These are phyloP conservation scores for Penicillium canescens DNA, from an alignment of 495 filamentous ascomycete species.

Conservation along the genomic window DNA sequence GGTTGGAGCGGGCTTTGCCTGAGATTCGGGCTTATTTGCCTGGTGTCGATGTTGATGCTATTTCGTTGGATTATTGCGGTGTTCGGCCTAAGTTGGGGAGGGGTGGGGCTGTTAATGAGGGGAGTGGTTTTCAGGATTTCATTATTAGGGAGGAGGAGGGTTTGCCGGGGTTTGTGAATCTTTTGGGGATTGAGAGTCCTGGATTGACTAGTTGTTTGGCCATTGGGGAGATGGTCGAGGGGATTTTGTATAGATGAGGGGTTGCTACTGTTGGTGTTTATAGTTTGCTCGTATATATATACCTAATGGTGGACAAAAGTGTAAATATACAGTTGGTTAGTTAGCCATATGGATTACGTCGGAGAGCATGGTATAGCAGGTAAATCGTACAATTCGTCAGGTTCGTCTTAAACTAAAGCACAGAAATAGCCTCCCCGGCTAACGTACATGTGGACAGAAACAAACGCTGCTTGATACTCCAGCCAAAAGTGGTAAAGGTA, in stretches of 20 bases:
- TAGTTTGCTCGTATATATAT: too few relatives aligned
- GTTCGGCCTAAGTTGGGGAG: slow-evolving; percentile 83
- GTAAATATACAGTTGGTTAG: too few relatives aligned
- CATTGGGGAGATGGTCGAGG: slow-evolving; percentile 81
- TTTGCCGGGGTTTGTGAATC: slow-evolving; percentile 83
- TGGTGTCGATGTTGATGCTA: slow-evolving; percentile 58
- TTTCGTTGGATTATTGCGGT: slow-evolving; percentile 86
- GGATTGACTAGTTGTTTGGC: slow-evolving; percentile 88
- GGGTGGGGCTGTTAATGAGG: slow-evolving; percentile 55
- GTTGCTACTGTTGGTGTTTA: too few relatives aligned
- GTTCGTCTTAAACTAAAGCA: too few relatives aligned
- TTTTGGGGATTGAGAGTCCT: slow-evolving; percentile 93
- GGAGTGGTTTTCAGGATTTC: slow-evolving; percentile 79
- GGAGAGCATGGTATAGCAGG: too few relatives aligned
- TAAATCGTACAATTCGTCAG: too few relatives aligned
- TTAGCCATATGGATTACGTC: too few relatives aligned
- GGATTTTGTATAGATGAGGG: slow-evolving; percentile 61
- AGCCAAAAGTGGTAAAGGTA: too few relatives aligned
- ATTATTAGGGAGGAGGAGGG: slow-evolving; percentile 79
- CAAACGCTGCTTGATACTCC: background rate
- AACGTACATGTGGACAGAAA: background rate
- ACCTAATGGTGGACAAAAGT: too few relatives aligned
- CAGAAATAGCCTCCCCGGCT: too few relatives aligned
- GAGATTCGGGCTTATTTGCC: slow-evolving; percentile 84
- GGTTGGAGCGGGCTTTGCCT: slow-evolving; percentile 64